A percentile compares a stretch with the other conserved stretches of the same genome.
Conservation (phyloP, 768 basidiomycete genomes). For the Pleurotus pulmonarius region DNA sequence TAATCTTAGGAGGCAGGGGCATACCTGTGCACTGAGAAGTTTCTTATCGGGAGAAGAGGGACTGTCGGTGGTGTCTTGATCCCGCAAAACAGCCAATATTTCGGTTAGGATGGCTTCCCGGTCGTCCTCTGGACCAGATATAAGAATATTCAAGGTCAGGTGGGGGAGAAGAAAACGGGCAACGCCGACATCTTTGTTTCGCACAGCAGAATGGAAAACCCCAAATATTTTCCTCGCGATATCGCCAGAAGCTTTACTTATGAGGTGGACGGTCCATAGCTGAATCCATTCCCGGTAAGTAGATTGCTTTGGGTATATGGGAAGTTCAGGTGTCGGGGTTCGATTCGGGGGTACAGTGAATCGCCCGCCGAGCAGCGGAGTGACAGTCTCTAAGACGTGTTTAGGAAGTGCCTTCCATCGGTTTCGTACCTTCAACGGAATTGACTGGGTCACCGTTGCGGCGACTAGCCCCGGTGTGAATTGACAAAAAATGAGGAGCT, state of each 20-base stretch:
- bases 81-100: slow-evolving; percentile 76
- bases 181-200: slow-evolving; percentile 91
- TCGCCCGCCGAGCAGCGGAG: slow-evolving; percentile 74
- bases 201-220: slow-evolving; percentile 73
- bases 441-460: slow-evolving; percentile 37
- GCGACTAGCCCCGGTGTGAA: slow-evolving; percentile 77
- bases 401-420: slow-evolving; percentile 81
- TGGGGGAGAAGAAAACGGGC: slow-evolving; percentile 90
- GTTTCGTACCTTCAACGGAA: slow-evolving; percentile 63
- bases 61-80: slow-evolving; percentile 71
- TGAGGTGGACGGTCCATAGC: slow-evolving; percentile 79
- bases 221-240: slow-evolving; percentile 70
- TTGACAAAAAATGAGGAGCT: slow-evolving; percentile 81
- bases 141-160: slow-evolving; percentile 79
- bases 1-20: slow-evolving; percentile 6
- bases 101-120: slow-evolving; percentile 67
- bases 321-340: slow-evolving; percentile 44
- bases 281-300: slow-evolving; percentile 98
- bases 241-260: slow-evolving; percentile 54
- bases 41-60: slow-evolving; percentile 71
- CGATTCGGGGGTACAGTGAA: slow-evolving; percentile 50
- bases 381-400: slow-evolving; percentile 80
- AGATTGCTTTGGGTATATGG: slow-evolving; percentile 71
- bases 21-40: slow-evolving; percentile 89
- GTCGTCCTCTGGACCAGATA: slow-evolving; percentile 66